Base-by-base conservation (phyloP, 2,329 filamentous ascomycete species). In the Colletotrichum lini region DNA sequence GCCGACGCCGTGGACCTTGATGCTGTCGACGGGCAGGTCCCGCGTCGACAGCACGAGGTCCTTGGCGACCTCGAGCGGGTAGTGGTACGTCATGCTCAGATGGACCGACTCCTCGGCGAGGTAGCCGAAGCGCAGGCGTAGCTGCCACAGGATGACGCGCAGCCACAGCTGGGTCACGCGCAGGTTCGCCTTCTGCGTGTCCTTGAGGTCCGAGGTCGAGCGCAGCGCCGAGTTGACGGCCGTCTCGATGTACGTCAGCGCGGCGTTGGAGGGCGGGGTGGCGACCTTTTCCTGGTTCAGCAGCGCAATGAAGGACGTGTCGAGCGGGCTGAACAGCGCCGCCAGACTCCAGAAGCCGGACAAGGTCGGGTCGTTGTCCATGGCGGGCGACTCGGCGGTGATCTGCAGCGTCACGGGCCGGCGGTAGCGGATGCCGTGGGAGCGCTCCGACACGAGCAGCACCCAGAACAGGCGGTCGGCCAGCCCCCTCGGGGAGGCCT, bases 81-180 rank as follows among this genome's bases (percentile, higher is more conserved):
- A 84, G 45, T 79, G 82, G 38, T 83, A 85, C 0, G 83, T 84
- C 26, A 82, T 78, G 74, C 80, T 83, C 16, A 9, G 35, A 38
- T 78, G 78, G 12, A 75, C 59, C 0, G 78, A 77, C 12, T 76
- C 75, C 40, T 82, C 79, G 2, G 80, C 79, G 5, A 85, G 78
- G 60, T 84, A 80, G 0, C 84, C 84, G 0, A 86, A 76, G 2
- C 81, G 82, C 5, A 86, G 73, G 1, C 84, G 81, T 1, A 86
- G 65, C 72, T 85, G 82, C 84, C 84, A 86, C 2, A 85, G 78
- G 4, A 85, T 82, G 72, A 85, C 79, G 3, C 82, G 79, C 15
- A 86, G 75, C 84, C 84, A 86, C 0, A 84, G 80, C 67, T 85
- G 83, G 0, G 84, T 86, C 18, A 85, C 80, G 3, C 80, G 73